Conservation (phyloP, 305 asterid species). For the Andrographis paniculata region DNA sequence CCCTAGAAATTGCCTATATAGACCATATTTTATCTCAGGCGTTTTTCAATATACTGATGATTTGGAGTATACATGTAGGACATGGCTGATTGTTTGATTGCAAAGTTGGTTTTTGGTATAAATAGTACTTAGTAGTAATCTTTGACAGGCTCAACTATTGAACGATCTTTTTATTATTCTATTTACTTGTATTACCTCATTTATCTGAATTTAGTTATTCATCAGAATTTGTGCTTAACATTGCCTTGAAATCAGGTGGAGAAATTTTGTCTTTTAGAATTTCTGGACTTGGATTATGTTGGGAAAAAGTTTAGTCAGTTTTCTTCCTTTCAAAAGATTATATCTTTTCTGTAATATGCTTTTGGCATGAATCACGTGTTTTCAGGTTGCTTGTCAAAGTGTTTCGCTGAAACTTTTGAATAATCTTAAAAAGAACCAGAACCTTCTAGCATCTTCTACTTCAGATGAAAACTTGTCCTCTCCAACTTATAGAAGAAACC, state of each 20-base stretch:
- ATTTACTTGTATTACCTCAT: conserved; percentile 3
- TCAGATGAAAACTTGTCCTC: conserved; percentile 29
- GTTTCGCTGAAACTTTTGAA: conserved; percentile 25
- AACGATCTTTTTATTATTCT: conserved; percentile 1
- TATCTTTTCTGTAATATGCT: conserved; percentile 11
- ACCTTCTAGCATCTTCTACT: conserved; percentile 26
- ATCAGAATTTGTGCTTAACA: conserved; percentile 14
- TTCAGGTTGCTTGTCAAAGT: conserved; percentile 42
- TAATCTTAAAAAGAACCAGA: conserved; percentile 24
- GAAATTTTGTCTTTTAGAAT: conserved; percentile 13
- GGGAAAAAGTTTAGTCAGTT: conserved; percentile 6
- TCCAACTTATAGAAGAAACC: conserved; percentile 25
- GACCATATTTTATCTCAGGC: conserved; percentile 9
- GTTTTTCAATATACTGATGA: conserved; percentile 15
- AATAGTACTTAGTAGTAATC: conserved; percentile 10
- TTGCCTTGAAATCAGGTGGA: conserved; percentile 16
- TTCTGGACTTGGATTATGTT: conserved; percentile 12
- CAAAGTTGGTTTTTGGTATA: not conserved
- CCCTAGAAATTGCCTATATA: conserved; percentile 14
- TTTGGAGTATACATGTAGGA: conserved; percentile 5
- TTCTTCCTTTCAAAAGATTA: conserved; percentile 6
- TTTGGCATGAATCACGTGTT: conserved; percentile 20
- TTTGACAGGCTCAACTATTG: conserved; percentile 12
- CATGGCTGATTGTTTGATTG: conserved; percentile 8
- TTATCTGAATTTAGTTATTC: conserved; percentile 15